Evolutionary conservation across 805 yeast genomes (phyloP), one percentile per base, ranked within the genome.

Genomic region (Candida coquimbonensis): DNA sequence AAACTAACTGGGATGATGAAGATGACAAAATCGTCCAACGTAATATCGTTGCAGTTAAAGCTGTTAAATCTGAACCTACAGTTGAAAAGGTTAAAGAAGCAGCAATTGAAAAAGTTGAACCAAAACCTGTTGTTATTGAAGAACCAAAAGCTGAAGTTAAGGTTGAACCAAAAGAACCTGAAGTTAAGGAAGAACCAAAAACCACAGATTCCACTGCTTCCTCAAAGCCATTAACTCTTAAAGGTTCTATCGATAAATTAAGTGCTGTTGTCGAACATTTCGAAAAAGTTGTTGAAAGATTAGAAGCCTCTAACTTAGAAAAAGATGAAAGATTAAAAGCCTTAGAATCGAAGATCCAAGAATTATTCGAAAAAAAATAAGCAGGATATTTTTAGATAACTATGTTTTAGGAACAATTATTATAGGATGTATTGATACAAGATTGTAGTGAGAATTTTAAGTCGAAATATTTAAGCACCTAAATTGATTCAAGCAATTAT

Each of bases 161-260:
- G 19, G 36, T 9, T 24, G 40, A 31, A 16, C 34, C 40, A 33
- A 43, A 47, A 29, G 56, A 52, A 36, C 47, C 56, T n/a, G 5
- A 7, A 8, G 36, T 14, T 6, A 42, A 31, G 26, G 56, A 49
- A 36, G 51, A 47, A 33, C 42, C 45, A 17, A 42, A 45, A 24
- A 40, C 46, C 36, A 31, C 34, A 9, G 51, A 41, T n/a, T 40
- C 55, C 4, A n/a, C 42, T 14, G 9, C 53, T 33, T 25, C 43
- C 3, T 36, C 63, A 16, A 61, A 68, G 27, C 78, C 86, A 17
- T 73, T 84, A 31, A 84, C 89, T 0, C 69, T 86, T 49, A 83
- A 83, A 56, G 83, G 78, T 9, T 79, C 88, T 1, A 81, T 85
- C 31, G 91, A 83, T 52, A 81, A 75, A 51, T 68, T 86, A 45